Base-by-base conservation (phyloP, 1,139 yeast species). In the Hansenula anomala region DNA sequence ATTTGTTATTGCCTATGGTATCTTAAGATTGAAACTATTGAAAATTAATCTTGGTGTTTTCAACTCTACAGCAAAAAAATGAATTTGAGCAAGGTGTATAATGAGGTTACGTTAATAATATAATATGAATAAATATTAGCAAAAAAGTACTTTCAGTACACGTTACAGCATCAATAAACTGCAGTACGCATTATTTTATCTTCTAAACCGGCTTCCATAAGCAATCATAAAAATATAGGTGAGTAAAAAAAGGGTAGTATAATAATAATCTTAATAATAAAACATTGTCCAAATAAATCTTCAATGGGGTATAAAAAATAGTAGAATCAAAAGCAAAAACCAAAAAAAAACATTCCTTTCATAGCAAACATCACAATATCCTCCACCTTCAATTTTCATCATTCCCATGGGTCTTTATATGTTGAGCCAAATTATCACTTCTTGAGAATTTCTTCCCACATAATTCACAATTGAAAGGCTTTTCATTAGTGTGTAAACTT, bases 401-500 rank as follows among this genome's bases (percentile, higher is more conserved):
- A 19, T 27, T 37, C 7, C 23, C 37, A 53, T 85, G 95, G 3
- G 85, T 80, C 51, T 80, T 78, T 47, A 83, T 72, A 61, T 84
- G 95, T 62, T 84, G 92, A 34, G 80, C 75, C 51, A 84, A 65
- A 53, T 84, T 84, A 58, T 84, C 95, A 15, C 84, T 73, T 46
- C 95, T 69, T 46, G 89, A 80, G 52, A 84, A 84, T 55, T 79
- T 78, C 62, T 82, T 84, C 37, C 75, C 73, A 56, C 95, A 84
- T 26, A 76, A 69, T n/a, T 67, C 64, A 61, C 95, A 84, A 48
- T 70, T 78, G 59, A 73, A 84, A 0, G 95, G 94, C 58, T 82
- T 81, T 44, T 81, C 89, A 44, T 79, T 73, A 18, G 90, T 82
- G 55, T 80, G 86, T 47, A 84, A 68, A 14, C 88, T 79, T 43